Evolutionary conservation across 495 filamentous ascomycete genomes (phyloP), one percentile per base, ranked within the genome.

Genomic region (Penicillium egyptiacum): DNA sequence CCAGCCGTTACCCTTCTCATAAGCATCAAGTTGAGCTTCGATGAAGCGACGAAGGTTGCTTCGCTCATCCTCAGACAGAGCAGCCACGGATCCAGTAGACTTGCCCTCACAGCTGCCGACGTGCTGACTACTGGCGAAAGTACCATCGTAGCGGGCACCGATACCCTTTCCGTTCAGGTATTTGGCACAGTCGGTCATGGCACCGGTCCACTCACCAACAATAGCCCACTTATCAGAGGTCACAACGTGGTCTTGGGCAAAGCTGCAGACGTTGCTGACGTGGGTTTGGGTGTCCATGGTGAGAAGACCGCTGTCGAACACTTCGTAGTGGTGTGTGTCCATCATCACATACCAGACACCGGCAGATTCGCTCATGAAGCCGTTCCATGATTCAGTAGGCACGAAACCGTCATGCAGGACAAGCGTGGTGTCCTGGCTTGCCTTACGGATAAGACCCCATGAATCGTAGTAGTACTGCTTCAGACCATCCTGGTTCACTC

Each of bases 1-100:
- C 89, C 89, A 92, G 16, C 89, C 89, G 0, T 65, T 73, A 19
- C 79, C 81, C 63, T 78, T 75, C 74, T 91, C 88, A 61, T 81
- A 91, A 7, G 87, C 86, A 64, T 89, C 86, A 12, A 92, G 75
- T 66, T 92, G 88, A 6, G 84, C 87, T 62, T 89, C 86, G 53
- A 90, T 85, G 64, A 81, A 89, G 40, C 76, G 74, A 39, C 79
- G 75, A 23, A 86, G 77, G 60, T 88, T 85, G 50, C 61, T 58
- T 58, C 84, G 81, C 45, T 87, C 84, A 5, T 71, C 72, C 1
- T 69, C 63, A 4, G 75, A 63, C 17, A 90, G 67, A 1, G 60
- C 76, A 17, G 70, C 74, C 12, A 86, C 82, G 25, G 76, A 80
- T 44, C 87, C 86, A 31, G 70, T 64, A 44, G 72, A 79, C 65